Evolutionary conservation across 768 basidiomycete species (phyloP).

Genomic region (Russula dissimulans): DNA sequence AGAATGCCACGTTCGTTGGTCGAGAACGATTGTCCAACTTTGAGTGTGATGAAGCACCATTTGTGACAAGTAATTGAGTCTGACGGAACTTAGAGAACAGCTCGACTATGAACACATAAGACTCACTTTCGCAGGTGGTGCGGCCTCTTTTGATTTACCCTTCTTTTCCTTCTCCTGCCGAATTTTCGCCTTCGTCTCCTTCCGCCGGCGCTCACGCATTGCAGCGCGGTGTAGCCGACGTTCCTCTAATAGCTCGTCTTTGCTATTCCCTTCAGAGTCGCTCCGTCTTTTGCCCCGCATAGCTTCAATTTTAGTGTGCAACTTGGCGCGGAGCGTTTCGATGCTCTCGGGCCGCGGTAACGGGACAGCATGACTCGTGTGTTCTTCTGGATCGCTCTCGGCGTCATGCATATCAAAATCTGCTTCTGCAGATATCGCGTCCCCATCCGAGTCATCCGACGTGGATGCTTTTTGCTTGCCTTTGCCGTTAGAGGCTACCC

Average conservation of each 20-base stretch:
- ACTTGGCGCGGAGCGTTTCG: slow-evolving; percentile 53
- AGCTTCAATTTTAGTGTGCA: slow-evolving; percentile 66
- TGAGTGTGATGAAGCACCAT: slow-evolving; percentile 26
- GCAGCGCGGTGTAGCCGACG: slow-evolving; percentile 66
- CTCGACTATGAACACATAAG: background rate
- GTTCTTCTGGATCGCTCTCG: slow-evolving; percentile 29
- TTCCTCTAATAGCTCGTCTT: slow-evolving; percentile 79
- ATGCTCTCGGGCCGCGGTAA: slow-evolving; percentile 61
- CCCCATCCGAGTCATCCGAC: slow-evolving; percentile 25
- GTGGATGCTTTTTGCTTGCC: slow-evolving; percentile 42
- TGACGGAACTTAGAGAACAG: slow-evolving; percentile 23
- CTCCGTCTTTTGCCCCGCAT: slow-evolving; percentile 39
- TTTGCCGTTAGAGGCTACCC: slow-evolving; percentile 24
- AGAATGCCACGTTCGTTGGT: slow-evolving; percentile 65
- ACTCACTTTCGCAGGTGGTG: slow-evolving; percentile 46
- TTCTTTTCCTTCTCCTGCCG: slow-evolving; percentile 50
- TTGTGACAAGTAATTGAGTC: slow-evolving; percentile 68
- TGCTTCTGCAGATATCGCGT: slow-evolving; percentile 31
- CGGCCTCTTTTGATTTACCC: slow-evolving; percentile 35
- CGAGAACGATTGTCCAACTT: slow-evolving; percentile 24
- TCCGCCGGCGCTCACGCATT: slow-evolving; percentile 76
- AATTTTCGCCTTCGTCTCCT: slow-evolving; percentile 80
- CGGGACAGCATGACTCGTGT: slow-evolving; percentile 36
- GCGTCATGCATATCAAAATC: slow-evolving; percentile 26
- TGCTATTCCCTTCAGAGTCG: slow-evolving; percentile 44